phyloP scores from a whole-genome alignment of 306 rosid genomes.

The Quercus bicolor region DNA sequence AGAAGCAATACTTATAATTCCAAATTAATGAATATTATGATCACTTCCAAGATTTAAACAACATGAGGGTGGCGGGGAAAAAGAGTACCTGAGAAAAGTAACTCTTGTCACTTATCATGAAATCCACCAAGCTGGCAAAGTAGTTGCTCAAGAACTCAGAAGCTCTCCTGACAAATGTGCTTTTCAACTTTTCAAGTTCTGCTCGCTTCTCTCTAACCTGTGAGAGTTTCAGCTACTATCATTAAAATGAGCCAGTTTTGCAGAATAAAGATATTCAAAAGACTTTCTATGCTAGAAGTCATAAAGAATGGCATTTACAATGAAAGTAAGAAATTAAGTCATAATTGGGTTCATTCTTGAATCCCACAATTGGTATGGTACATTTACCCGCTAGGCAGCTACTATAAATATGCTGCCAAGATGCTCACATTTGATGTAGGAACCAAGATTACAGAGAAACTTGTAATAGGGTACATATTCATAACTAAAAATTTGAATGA shows the following conservation, averaged over 20 bases:
- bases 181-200: constrained; percentile 79
- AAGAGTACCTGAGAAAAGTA: constrained; percentile 86
- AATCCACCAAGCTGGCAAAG: constrained; percentile 83
- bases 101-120: constrained; percentile 81
- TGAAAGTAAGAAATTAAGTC: no score
- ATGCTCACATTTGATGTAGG: neutral
- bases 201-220: constrained; percentile 92
- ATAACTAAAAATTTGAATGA: neutral
- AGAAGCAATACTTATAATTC: constrained; percentile 22
- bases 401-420: neutral
- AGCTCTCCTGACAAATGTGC: constrained; percentile 77
- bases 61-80: neutral
- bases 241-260: neutral
- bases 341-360: neutral
- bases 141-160: constrained; percentile 69
- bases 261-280: neutral
- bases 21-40: constrained; percentile 3
- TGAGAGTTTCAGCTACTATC: constrained; percentile 28
- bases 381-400: neutral
- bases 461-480: neutral
- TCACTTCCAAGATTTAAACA: constrained; percentile 10
- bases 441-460: neutral
- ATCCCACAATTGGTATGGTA: neutral
- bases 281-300: neutral
- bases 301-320: neutral